phyloP scores from a whole-genome alignment of 345 rosid species.

The Streptanthus diversifolius region DNA sequence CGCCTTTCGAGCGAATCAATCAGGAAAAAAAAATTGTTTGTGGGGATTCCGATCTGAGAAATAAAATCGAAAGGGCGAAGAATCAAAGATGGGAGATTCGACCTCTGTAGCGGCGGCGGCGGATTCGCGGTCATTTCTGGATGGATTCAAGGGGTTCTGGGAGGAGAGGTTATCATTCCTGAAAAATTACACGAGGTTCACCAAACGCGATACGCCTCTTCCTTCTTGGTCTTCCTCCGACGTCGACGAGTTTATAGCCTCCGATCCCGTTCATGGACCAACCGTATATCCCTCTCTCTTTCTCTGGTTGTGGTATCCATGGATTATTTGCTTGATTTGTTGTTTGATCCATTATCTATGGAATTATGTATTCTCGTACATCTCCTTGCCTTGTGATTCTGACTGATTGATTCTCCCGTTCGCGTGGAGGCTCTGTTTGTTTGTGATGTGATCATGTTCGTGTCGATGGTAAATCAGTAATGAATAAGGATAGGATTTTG shows the following conservation, averaged over 20 bases:
- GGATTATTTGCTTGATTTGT: background rate
- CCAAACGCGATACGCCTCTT: conserved; percentile 53
- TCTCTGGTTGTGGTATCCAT: background rate
- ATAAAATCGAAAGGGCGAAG: background rate
- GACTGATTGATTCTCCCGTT: background rate
- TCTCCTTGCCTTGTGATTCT: background rate
- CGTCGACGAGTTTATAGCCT: conserved; percentile 72
- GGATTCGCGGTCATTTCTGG: conserved; percentile 37
- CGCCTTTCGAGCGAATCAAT: background rate
- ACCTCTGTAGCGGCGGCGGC: background rate
- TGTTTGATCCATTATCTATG: background rate
- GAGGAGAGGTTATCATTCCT: conserved; percentile 52
- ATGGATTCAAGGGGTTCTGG: conserved; percentile 56
- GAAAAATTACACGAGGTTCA: conserved; percentile 55
- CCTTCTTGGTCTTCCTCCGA: conserved; percentile 85
- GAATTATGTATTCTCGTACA: background rate
- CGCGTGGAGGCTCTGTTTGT: background rate
- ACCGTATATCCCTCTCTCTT: conserved; percentile 37
- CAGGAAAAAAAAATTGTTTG: background rate
- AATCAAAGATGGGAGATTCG: conserved; percentile 44
- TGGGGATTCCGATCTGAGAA: background rate
- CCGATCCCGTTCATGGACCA: conserved; percentile 85
- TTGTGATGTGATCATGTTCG: background rate
- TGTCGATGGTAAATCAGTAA: background rate
- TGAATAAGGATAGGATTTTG: background rate